Percentiles rank a stretch among this genome's conserved stretches.
Evolutionary conservation across 305 asterid species (phyloP).

Genomic region (Solanum aculeatissimum): DNA sequence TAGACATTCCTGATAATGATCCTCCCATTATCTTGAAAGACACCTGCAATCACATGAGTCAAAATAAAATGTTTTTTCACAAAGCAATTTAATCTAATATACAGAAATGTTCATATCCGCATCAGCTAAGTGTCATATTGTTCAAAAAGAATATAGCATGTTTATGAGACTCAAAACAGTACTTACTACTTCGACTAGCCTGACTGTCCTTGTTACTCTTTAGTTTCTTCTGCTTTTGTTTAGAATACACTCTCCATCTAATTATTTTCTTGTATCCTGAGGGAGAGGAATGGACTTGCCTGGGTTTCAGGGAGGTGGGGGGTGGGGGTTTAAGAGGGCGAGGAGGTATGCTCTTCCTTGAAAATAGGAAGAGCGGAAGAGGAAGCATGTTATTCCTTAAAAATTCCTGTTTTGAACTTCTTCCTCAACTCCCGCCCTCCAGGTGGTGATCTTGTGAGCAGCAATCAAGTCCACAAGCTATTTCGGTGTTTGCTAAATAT

Average conservation of each 20-base stretch:
- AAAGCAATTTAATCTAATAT: neutral
- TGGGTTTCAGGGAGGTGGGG: neutral
- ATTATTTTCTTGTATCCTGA: neutral
- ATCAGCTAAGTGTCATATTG: neutral
- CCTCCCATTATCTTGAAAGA: constrained; percentile 86
- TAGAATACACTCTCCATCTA: neutral
- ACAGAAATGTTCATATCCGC: neutral
- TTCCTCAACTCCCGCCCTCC: neutral
- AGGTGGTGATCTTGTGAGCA: neutral
- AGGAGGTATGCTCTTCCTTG: neutral
- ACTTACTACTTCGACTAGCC: neutral
- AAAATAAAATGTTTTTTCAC: neutral
- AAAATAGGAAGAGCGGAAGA: neutral
- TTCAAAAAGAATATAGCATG: neutral
- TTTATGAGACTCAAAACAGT: neutral
- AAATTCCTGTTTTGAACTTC: neutral
- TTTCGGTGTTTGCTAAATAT: neutral
- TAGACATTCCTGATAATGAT: constrained; percentile 79
- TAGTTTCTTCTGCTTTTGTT: neutral
- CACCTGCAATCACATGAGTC: constrained; percentile 38
- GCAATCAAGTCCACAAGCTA: neutral
- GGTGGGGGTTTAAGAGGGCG: too few species aligned
- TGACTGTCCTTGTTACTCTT: neutral
- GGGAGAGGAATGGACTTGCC: neutral
- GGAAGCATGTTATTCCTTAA: neutral